These are phyloP conservation scores for Lentithecium fluviatile DNA, from an alignment of 495 filamentous ascomycete genomes.

Conservation along the genomic window DNA sequence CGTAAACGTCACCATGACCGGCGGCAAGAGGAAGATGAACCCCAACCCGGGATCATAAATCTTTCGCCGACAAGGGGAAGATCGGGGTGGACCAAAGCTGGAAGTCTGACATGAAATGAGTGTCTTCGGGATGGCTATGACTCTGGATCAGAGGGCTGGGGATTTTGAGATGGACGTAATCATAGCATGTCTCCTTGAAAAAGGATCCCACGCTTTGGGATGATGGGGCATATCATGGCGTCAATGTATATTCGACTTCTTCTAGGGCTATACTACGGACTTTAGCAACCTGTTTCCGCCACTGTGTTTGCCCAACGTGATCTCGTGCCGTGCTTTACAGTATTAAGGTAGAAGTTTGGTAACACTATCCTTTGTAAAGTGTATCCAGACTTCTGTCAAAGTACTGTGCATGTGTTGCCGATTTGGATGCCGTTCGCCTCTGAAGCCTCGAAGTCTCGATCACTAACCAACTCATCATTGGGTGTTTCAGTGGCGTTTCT, in stretches of 20 bases:
- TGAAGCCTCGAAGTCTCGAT: too few species aligned
- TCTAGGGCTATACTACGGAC: constrained; percentile 16
- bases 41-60: constrained; percentile 54
- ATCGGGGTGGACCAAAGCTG: constrained; percentile 10
- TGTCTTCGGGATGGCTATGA: constrained; percentile 33
- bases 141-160: constrained; percentile 35
- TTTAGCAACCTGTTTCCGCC: constrained; percentile 12
- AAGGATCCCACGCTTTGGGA: constrained; percentile 30
- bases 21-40: constrained; percentile 96
- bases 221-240: constrained; percentile 38
- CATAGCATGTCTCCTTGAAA: constrained; percentile 20
- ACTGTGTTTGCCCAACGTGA: not conserved
- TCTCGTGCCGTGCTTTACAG: not conserved
- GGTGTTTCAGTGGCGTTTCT: too few species aligned
- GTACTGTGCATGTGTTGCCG: too few species aligned
- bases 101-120: constrained; percentile 24
- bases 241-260: constrained; percentile 35
- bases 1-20: constrained; percentile 98
- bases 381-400: too few species aligned
- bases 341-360: too few species aligned
- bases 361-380: too few species aligned
- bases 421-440: too few species aligned
- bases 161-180: constrained; percentile 19
- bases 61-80: constrained; percentile 2
- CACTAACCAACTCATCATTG: too few species aligned